These are phyloP conservation scores for Alternaria burnsii DNA, from an alignment of 2,329 filamentous ascomycete genomes.

Conservation along the genomic window DNA sequence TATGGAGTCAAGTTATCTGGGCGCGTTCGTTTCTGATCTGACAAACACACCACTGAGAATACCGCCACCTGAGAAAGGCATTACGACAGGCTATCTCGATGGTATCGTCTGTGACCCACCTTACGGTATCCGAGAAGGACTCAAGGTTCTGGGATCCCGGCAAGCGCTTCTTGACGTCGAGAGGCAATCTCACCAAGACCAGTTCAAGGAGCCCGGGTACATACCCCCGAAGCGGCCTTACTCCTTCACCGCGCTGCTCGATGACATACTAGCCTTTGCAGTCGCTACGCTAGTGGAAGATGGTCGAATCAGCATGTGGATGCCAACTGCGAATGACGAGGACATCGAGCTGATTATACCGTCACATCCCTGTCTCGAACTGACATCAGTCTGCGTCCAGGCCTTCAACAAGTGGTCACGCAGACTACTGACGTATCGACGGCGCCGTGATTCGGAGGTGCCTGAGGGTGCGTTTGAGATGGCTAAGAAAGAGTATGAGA, in stretches of 20 bases:
- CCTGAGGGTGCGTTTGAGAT: slow-evolving; percentile 38
- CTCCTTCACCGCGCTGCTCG: slow-evolving; percentile 87
- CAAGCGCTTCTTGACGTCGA: slow-evolving; percentile 55
- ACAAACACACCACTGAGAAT: slow-evolving; percentile 79
- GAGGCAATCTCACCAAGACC: slow-evolving; percentile 35
- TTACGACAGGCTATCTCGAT: slow-evolving; percentile 69
- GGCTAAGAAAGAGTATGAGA: slow-evolving; percentile 45
- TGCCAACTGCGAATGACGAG: slow-evolving; percentile 76
- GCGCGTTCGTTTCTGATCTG: slow-evolving; percentile 84
- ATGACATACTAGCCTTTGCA: slow-evolving; percentile 88
- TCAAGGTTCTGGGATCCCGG: slow-evolving; percentile 83
- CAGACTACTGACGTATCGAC: slow-evolving; percentile 83
- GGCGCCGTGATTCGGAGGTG: slow-evolving; percentile 68
- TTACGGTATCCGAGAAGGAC: slow-evolving; percentile 91
- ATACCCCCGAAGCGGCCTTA: slow-evolving; percentile 92
- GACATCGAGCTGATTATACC: slow-evolving; percentile 79
- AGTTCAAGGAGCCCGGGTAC: slow-evolving; percentile 61
- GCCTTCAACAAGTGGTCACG: slow-evolving; percentile 94
- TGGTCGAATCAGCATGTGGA: slow-evolving; percentile 92
- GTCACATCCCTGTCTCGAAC: slow-evolving; percentile 75
- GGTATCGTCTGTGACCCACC: slow-evolving; percentile 95
- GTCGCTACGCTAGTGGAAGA: slow-evolving; percentile 77
- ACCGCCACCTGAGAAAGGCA: slow-evolving; percentile 13
- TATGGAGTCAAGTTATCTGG: slow-evolving; percentile 71
- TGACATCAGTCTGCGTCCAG: slow-evolving; percentile 82